phyloP scores from a whole-genome alignment of 202 grass and related monocot genomes.

The Schoenoplectus triqueter region DNA sequence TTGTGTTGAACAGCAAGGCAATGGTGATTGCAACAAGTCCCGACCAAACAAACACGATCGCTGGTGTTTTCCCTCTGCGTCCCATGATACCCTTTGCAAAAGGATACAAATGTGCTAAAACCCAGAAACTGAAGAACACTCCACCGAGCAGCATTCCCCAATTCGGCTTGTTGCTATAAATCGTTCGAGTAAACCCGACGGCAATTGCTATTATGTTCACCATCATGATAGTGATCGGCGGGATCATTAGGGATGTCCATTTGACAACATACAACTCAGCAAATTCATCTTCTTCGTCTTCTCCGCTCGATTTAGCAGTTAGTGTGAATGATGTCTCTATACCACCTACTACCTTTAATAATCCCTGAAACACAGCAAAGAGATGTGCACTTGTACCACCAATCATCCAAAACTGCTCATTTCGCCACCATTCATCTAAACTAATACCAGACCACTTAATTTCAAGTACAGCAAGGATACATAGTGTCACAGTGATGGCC shows the following conservation, averaged over 20 bases:
- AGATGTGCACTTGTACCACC: conserved; percentile 73
- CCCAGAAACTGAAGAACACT: conserved; percentile 70
- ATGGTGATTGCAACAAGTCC: conserved; percentile 58
- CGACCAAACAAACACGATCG: conserved; percentile 63
- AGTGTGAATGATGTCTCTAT: conserved; percentile 71
- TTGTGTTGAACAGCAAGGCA: conserved; percentile 56
- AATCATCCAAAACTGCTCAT: conserved; percentile 79
- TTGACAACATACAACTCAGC: conserved; percentile 71
- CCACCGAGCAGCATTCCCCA: conserved; percentile 62
- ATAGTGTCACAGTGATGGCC: conserved; percentile 61
- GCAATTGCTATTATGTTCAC: conserved; percentile 67
- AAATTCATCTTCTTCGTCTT: conserved; percentile 68
- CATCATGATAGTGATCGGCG: conserved; percentile 63
- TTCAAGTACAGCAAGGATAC: conserved; percentile 63
- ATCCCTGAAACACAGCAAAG: conserved; percentile 66
- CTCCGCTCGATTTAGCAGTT: conserved; percentile 59
- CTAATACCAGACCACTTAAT: conserved; percentile 71
- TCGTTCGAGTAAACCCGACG: conserved; percentile 46
- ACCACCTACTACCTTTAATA: conserved; percentile 63
- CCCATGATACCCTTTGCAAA: conserved; percentile 77
- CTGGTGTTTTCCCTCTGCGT: conserved; percentile 57
- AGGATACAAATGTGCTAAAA: conserved; percentile 66
- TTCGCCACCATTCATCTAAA: conserved; percentile 72
- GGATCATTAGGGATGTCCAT: conserved; percentile 71
- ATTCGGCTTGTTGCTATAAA: conserved; percentile 61